Evolutionary conservation across 139 green algal species (phyloP).

Genomic region (Astrephomene gubernaculifera): DNA sequence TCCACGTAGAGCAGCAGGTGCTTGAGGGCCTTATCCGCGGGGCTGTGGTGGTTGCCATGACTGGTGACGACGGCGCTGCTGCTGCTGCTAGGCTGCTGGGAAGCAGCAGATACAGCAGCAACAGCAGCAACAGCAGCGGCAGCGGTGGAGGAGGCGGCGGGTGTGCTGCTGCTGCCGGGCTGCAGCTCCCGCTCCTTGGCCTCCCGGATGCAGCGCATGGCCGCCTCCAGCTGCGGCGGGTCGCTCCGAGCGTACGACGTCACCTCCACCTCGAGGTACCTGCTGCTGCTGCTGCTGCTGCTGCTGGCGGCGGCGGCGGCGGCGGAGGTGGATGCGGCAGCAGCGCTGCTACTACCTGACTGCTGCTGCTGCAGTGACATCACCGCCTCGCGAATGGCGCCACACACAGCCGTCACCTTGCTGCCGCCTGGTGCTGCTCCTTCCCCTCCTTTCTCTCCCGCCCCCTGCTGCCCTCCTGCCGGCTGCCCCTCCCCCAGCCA

Average conservation of each 20-base stretch:
- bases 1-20: slow-evolving; percentile 89
- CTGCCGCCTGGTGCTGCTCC: slow-evolving; percentile 3
- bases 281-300: too few species aligned
- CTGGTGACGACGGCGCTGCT: too few species aligned
- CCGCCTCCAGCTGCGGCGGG: slow-evolving; percentile 76
- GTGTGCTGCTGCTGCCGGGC: neutral
- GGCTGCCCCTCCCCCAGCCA: slow-evolving; percentile 4
- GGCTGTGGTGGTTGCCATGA: neutral
- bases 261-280: slow-evolving; percentile 72
- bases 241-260: slow-evolving; percentile 67
- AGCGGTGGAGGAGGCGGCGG: neutral
- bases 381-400: slow-evolving; percentile 56
- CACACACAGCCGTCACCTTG: slow-evolving; percentile 69
- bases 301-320: too few species aligned
- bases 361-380: slow-evolving; percentile 20
- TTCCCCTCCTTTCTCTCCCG: neutral
- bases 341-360: too few species aligned
- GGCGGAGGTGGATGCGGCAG: too few species aligned
- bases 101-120: too few species aligned
- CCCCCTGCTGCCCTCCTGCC: neutral
- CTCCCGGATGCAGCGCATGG: slow-evolving; percentile 76
- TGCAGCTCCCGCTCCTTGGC: slow-evolving; percentile 73
- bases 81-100: slow-evolving; percentile 2
- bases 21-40: slow-evolving; percentile 77
- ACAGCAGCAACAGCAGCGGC: too few species aligned